Evolutionary conservation across 2,329 filamentous ascomycete species (phyloP), one percentile per base, ranked within the genome.

Genomic region (Penicillium hesseltinei): DNA sequence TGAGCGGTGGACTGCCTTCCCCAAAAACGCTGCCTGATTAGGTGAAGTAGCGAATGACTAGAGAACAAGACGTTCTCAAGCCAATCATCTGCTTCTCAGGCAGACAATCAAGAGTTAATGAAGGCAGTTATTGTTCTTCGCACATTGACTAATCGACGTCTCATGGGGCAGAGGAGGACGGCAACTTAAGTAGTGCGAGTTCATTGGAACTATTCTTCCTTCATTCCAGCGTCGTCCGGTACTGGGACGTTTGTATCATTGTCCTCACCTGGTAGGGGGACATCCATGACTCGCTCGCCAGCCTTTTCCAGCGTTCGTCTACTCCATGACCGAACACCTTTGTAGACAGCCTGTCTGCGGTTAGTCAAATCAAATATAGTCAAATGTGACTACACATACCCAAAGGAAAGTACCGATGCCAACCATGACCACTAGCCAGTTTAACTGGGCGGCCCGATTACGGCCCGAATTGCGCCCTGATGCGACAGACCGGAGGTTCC

Each of bases 121-220:
- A 71, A 73, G 69, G 66, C 61, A 65, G 67, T 52, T 65, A 67
- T 82, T 67, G 65, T 83, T 96, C 82, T 96, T 82, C 90, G 92
- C 92, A 95, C 89, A 87, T 86, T 90, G 92, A 96, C 92, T 94
- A 87, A 92, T 94, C 87, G 88, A 87, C 90, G 92, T 85, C 85
- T 86, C 87, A 93, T 84, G 84, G 89, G 83, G 79, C 54, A 57
- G 54, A 84, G 82, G 81, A 81, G 86, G 84, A 84, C 92, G 91
- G 84, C 90, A 96, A 94, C 92, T 96, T 89, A 96, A 88, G 89
- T 90, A 88, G 89, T 93, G 91, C 91, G 89, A 58, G 47, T 54
- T 66, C 58, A 72, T 42, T 70, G 38, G 65, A 65, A 57, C 56
- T 56, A 54, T 9, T 57, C 57, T 52, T 83, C 78, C 29, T 83